Percentiles rank a stretch among this genome's conserved stretches.
phyloP scores from a whole-genome alignment of 2,329 filamentous ascomycete species.

The Fusarium ramigenum region DNA sequence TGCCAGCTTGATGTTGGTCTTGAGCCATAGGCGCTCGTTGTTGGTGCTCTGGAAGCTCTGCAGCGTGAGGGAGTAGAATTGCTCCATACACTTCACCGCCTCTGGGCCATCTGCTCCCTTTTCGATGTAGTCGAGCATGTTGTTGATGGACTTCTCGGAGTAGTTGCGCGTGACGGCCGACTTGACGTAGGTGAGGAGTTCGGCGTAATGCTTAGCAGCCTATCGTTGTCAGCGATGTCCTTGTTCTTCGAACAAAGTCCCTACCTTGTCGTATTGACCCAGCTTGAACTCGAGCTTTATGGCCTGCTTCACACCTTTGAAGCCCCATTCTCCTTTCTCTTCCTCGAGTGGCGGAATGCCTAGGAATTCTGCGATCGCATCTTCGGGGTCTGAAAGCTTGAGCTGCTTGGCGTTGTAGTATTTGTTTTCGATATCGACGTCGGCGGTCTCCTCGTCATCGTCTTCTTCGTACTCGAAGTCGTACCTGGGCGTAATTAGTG shows the following conservation, averaged over 20 bases:
- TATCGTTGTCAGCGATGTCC: conserved; percentile 51
- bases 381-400: conserved; percentile 85
- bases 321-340: conserved; percentile 98
- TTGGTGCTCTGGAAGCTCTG: conserved; percentile 97
- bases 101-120: conserved; percentile 80
- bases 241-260: neutral
- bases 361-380: conserved; percentile 92
- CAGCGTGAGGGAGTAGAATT: conserved; percentile 93
- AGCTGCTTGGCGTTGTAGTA: conserved; percentile 99
- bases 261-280: conserved; percentile 84
- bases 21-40: conserved; percentile 96
- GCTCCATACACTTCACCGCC: conserved; percentile 83
- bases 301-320: conserved; percentile 97
- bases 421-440: conserved; percentile 98
- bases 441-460: conserved; percentile 85
- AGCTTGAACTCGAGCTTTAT: conserved; percentile 97
- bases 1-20: conserved; percentile 97
- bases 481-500: conserved; percentile 62
- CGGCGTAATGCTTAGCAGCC: conserved; percentile 91
- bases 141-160: conserved; percentile 99
- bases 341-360: conserved; percentile 83
- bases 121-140: conserved; percentile 98
- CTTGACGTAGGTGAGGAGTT: conserved; percentile 97
- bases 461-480: conserved; percentile 98
- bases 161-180: conserved; percentile 97